These are phyloP conservation scores for Suhomyces atakaporum DNA, from an alignment of 1,139 yeast genomes.

Conservation along the genomic window DNA sequence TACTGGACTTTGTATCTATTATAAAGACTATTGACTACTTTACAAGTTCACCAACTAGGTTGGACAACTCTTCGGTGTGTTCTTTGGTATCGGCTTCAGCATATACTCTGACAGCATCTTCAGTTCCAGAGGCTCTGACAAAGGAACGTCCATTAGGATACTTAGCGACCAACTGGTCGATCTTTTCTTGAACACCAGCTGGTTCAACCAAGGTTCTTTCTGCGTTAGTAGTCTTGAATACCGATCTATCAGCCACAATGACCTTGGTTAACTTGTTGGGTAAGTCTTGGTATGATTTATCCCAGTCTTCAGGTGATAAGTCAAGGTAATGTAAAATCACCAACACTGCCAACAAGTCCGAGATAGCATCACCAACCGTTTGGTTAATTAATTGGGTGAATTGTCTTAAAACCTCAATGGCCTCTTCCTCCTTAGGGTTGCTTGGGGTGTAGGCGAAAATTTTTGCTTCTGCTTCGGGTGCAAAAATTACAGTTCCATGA, in stretches of 20 bases:
- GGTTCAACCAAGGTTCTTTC: slow-evolving; percentile 83
- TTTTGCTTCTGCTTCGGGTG: slow-evolving; percentile 52
- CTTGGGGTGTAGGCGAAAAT: slow-evolving; percentile 29
- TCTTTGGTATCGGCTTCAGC: slow-evolving; percentile 73
- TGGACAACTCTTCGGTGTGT: slow-evolving; percentile 35
- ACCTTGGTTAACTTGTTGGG: slow-evolving; percentile 86
- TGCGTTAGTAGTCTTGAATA: slow-evolving; percentile 85
- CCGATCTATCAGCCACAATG: slow-evolving; percentile 75
- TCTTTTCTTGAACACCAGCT: slow-evolving; percentile 68
- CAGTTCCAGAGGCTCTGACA: slow-evolving; percentile 98
- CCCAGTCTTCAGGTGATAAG: slow-evolving; percentile 70
- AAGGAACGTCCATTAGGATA: slow-evolving; percentile 76
- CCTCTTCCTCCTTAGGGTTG: slow-evolving; percentile 31
- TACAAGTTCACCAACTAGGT: slow-evolving; percentile 36
- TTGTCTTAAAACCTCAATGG: slow-evolving; percentile 54
- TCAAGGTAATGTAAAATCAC: slow-evolving; percentile 61
- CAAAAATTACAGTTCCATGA: slow-evolving; percentile 94
- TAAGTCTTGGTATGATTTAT: slow-evolving; percentile 72
- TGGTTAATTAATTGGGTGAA: slow-evolving; percentile 81
- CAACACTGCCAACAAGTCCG: slow-evolving; percentile 80
- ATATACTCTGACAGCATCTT: slow-evolving; percentile 93
- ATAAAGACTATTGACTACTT: too few species aligned
- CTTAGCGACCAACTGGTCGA: slow-evolving; percentile 63
- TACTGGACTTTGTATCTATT: too few species aligned
- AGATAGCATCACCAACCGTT: slow-evolving; percentile 95